A percentile compares a stretch with the other conserved stretches of the same genome.
phyloP scores from a whole-genome alignment of 768 basidiomycete species.

The Boletus rex-veris region DNA sequence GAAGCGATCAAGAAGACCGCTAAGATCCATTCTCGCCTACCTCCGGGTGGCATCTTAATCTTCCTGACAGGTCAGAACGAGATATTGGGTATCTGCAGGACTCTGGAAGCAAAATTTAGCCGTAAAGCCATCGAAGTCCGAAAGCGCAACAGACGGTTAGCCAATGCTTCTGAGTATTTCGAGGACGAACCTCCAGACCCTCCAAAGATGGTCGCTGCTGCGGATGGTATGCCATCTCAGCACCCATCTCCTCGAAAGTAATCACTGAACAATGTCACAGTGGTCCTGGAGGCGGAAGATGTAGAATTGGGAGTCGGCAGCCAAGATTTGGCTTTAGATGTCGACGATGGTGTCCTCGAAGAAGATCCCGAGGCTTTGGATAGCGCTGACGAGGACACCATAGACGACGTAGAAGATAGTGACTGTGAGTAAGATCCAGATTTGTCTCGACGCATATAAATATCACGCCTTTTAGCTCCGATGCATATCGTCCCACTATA shows the following conservation, averaged over 20 bases:
- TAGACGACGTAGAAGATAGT: conserved; percentile 57
- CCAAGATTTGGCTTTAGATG: conserved; percentile 62
- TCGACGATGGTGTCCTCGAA: conserved; percentile 56
- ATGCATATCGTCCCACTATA: conserved; percentile 96
- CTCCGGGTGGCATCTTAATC: conserved; percentile 88
- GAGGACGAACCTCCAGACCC: conserved; percentile 20
- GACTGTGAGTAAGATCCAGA: conserved; percentile 47
- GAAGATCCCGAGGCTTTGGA: conserved; percentile 74
- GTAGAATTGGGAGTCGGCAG: conserved; percentile 57
- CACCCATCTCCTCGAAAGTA: neutral
- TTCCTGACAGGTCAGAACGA: conserved; percentile 97
- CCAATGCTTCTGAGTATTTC: conserved; percentile 28
- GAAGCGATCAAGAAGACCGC: conserved; percentile 87
- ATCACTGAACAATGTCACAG: conserved; percentile 31
- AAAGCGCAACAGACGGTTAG: conserved; percentile 34
- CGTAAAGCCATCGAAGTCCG: conserved; percentile 56
- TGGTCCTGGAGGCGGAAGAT: conserved; percentile 79
- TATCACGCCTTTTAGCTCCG: conserved; percentile 52
- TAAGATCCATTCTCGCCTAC: conserved; percentile 90
- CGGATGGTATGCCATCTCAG: conserved; percentile 12
- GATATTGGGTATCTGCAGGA: conserved; percentile 80
- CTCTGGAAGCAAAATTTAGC: conserved; percentile 76
- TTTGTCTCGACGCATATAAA: conserved; percentile 1
- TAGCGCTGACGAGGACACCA: conserved; percentile 62
- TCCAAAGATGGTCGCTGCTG: conserved; percentile 14